A percentile compares a stretch with the other conserved stretches of the same genome.
Evolutionary conservation across 2,329 filamentous ascomycete genomes (phyloP).

Genomic region (Rhynchosporium secalis): DNA sequence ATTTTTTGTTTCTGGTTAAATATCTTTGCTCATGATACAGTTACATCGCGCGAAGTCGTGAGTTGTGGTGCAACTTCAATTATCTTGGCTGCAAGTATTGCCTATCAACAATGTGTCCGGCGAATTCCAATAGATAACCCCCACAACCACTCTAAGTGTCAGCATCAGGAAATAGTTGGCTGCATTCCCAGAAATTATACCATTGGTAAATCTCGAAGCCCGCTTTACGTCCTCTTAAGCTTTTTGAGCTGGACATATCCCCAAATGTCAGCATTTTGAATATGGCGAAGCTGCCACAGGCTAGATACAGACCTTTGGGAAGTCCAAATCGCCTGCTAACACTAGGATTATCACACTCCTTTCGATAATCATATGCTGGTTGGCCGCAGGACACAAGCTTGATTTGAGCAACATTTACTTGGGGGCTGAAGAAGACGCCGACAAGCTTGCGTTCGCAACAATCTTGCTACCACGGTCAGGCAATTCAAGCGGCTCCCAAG

Average conservation of each 20-base stretch:
- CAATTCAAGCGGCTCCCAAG: not conserved
- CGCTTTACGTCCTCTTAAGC: not conserved
- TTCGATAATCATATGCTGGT: not conserved
- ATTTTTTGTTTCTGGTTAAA: not conserved
- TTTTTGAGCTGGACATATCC: not conserved
- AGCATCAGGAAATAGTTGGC: not conserved
- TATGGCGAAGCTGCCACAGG: constrained; percentile 2
- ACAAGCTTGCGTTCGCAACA: constrained; percentile 12
- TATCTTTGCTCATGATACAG: not conserved
- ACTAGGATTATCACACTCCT: not conserved
- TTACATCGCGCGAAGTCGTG: not conserved
- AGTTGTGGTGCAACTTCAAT: not conserved
- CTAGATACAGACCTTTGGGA: not conserved
- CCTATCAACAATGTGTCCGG: constrained; percentile 6
- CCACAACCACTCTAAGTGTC: not conserved
- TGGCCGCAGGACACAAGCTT: constrained; percentile 1
- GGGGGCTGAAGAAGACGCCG: not conserved
- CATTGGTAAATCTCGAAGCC: not conserved
- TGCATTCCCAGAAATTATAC: not conserved
- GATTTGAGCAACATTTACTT: not conserved
- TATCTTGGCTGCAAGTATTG: not conserved
- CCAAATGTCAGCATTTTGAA: constrained; percentile 7
- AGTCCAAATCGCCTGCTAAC: not conserved
- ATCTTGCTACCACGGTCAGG: constrained; percentile 6
- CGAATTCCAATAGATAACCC: not conserved